Base-by-base conservation (phyloP, 2,329 filamentous ascomycete species). In the Neurospora sp. region DNA sequence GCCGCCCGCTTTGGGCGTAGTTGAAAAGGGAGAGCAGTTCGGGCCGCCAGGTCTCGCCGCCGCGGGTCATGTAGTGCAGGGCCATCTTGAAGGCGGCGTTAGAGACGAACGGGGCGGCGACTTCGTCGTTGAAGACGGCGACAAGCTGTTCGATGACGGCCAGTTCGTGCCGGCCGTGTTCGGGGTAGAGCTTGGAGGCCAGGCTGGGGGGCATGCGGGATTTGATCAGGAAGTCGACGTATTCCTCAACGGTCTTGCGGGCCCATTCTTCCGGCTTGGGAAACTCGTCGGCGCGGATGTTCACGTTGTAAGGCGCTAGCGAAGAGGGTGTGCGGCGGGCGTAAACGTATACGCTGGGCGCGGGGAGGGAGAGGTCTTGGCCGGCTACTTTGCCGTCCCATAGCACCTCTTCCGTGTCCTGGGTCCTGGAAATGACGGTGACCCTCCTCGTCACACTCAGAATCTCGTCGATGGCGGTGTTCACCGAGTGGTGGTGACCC, bases 51-150 rank as follows among this genome's bases (percentile, higher is more conserved):
- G 72, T 69, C 66, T 75, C 74, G 38, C 79, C 79, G 15, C 70
- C 71, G 4, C 68, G 67, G 43, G 74, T 75, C 72, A 85, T 80
- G 74, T 81, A 84, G 0, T 76, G 76, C 46, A 87, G 76, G 4
- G 83, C 83, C 73, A 80, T 76, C 72, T 84, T 84, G 68, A 85
- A 76, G 1, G 81, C 78, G 0, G 79, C 72, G 6, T 77, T 76
- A 0, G 84, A 82, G 17, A 84, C 77, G 66, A 76, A 79, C 1
- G 74, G 66, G 17, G 74, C 75, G 0, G 81, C 76, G 0, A 75
- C 72, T 0, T 78, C 75, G 38, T 83, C 79, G 13, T 78, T 70
- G 33, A 86, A 82, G 0, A 80, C 78, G 2, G 74, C 70, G 39
- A 79, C 73, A 17, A 87, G 77, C 28, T 83, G 78, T 0, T 73